These are phyloP conservation scores for Phalaenopsis equestris DNA, from an alignment of 106 monocot genomes.

Conservation along the genomic window DNA sequence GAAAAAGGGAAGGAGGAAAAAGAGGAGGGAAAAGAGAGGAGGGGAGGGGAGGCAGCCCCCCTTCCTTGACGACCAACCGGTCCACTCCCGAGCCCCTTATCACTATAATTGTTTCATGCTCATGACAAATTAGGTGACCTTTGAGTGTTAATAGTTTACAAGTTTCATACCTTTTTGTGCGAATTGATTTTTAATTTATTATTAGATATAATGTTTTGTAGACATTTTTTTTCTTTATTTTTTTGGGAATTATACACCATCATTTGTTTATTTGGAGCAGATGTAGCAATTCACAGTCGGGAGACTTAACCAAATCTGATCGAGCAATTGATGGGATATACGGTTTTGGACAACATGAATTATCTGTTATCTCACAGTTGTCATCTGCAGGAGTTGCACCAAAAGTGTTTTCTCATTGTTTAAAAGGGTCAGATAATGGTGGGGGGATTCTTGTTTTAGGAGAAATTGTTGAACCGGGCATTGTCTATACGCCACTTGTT, in stretches of 20 bases:
- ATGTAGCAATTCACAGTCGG: conserved; percentile 84
- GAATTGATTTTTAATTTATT: neutral
- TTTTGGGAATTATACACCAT: neutral
- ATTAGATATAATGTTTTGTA: neutral
- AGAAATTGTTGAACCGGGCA: conserved; percentile 74
- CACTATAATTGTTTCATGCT: neutral
- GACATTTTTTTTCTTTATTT: neutral
- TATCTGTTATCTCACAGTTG: conserved; percentile 88
- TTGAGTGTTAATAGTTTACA: neutral
- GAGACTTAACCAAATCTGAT: conserved; percentile 77
- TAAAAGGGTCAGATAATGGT: conserved; percentile 76
- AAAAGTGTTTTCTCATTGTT: conserved; percentile 90
- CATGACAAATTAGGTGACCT: neutral
- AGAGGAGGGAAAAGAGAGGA: too few species aligned
- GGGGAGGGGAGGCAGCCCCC: too few species aligned
- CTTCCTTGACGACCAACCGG: too few species aligned
- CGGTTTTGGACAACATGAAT: conserved; percentile 82
- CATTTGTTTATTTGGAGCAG: conserved; percentile 34
- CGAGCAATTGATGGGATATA: conserved; percentile 95
- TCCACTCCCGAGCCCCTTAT: too few species aligned
- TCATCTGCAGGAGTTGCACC: conserved; percentile 66
- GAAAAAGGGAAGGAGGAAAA: too few species aligned
- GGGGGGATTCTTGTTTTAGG: conserved; percentile 95
- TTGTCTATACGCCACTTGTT: conserved; percentile 93
- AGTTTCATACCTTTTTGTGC: neutral